phyloP scores from a whole-genome alignment of 2,329 filamentous ascomycete genomes.

The Ophiostoma angusticollis region DNA sequence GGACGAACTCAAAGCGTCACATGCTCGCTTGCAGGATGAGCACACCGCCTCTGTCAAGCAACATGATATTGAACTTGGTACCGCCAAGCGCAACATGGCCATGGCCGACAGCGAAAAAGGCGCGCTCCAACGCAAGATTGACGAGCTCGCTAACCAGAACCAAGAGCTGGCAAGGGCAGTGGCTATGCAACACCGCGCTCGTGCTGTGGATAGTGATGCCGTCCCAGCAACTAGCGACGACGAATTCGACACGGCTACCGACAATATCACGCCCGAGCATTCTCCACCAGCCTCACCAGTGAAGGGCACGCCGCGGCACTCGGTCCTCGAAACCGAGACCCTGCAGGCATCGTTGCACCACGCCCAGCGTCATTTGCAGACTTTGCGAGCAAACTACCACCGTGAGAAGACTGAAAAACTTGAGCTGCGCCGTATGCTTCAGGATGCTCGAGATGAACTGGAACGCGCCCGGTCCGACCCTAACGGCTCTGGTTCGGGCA shows the following conservation, averaged over 20 bases:
- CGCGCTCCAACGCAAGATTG: slow-evolving; percentile 71
- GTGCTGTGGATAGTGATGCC: slow-evolving; percentile 51
- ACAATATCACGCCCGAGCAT: slow-evolving; percentile 69
- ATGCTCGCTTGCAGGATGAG: slow-evolving; percentile 72
- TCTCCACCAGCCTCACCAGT: slow-evolving; percentile 82
- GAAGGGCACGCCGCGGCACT: slow-evolving; percentile 83
- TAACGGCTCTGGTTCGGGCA: slow-evolving; percentile 20
- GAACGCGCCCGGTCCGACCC: slow-evolving; percentile 53
- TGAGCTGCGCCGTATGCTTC: slow-evolving; percentile 85
- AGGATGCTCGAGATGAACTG: slow-evolving; percentile 87
- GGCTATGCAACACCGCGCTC: slow-evolving; percentile 52
- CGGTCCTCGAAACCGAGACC: slow-evolving; percentile 88
- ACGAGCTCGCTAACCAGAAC: slow-evolving; percentile 80
- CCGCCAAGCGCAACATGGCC: slow-evolving; percentile 65
- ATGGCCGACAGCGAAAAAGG: slow-evolving; percentile 66
- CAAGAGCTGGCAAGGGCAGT: slow-evolving; percentile 80
- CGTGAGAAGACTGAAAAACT: slow-evolving; percentile 98
- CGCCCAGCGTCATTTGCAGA: slow-evolving; percentile 93
- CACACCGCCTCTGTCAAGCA: slow-evolving; percentile 64
- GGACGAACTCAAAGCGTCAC: slow-evolving; percentile 72
- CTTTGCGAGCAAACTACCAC: slow-evolving; percentile 85
- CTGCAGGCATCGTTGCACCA: slow-evolving; percentile 88
- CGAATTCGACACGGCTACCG: slow-evolving; percentile 50
- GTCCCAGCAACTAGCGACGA: slow-evolving; percentile 47
- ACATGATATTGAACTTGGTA: slow-evolving; percentile 78